A percentile compares a stretch with the other conserved stretches of the same genome.
Evolutionary conservation across 2,329 filamentous ascomycete genomes (phyloP).

Genomic region (Aureobasidium sp.): DNA sequence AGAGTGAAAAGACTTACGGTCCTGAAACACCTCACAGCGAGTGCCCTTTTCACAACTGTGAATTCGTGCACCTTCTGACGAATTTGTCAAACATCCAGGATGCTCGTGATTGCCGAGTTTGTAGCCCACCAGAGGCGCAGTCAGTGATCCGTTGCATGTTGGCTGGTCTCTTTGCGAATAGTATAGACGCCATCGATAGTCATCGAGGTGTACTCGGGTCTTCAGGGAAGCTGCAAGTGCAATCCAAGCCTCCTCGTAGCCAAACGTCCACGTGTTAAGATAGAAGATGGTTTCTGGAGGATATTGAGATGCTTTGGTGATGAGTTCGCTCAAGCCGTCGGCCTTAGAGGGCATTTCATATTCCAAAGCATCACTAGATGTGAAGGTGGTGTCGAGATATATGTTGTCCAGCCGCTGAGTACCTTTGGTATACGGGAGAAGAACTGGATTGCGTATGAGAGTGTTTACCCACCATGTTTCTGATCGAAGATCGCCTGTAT

Average conservation of each 20-base stretch:
- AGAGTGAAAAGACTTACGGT: conserved; percentile 16
- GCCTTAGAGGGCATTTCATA: conserved; percentile 55
- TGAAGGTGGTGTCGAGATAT: conserved; percentile 84
- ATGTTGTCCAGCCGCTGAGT: conserved; percentile 65
- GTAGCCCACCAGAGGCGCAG: conserved; percentile 62
- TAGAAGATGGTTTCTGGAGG: conserved; percentile 71
- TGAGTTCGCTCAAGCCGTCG: conserved; percentile 65
- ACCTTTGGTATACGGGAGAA: conserved; percentile 65
- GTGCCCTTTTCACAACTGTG: conserved; percentile 80
- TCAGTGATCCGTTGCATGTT: conserved; percentile 47
- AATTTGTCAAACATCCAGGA: conserved; percentile 61
- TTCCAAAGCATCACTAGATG: conserved; percentile 41
- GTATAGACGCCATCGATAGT: conserved; percentile 71
- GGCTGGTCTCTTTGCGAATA: conserved; percentile 42
- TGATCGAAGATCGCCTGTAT: conserved; percentile 81
- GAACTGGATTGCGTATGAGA: conserved; percentile 60
- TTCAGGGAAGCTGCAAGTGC: conserved; percentile 63
- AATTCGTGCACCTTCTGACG: conserved; percentile 51
- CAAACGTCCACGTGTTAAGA: conserved; percentile 83
- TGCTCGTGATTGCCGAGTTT: conserved; percentile 63
- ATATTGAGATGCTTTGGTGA: conserved; percentile 60
- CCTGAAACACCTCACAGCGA: conserved; percentile 45
- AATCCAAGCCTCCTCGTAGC: conserved; percentile 88
- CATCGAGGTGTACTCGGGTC: conserved; percentile 70
- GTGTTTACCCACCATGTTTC: conserved; percentile 80